These are phyloP conservation scores for Alternaria brassicicola DNA, from an alignment of 2,329 filamentous ascomycete species.

Conservation along the genomic window DNA sequence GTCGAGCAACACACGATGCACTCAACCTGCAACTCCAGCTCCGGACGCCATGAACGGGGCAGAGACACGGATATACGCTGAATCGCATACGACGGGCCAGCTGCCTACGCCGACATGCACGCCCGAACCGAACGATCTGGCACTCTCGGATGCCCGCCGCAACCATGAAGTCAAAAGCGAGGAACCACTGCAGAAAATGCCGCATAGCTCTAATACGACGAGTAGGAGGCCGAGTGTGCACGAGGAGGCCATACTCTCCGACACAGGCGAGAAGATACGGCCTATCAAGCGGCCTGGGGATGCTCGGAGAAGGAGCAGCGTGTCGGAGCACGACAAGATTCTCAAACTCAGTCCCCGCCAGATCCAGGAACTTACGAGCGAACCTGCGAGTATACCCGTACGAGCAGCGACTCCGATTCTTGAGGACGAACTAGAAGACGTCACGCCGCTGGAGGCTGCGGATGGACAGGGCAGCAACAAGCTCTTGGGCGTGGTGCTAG, in stretches of 20 bases:
- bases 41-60: conserved; percentile 40
- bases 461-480: conserved; percentile 24
- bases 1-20: conserved; percentile 20
- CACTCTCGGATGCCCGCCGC: conserved; percentile 16
- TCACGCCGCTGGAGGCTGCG: conserved; percentile 21
- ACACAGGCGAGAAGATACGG: conserved; percentile 40
- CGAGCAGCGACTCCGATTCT: conserved; percentile 50
- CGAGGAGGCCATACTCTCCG: conserved; percentile 43
- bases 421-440: conserved; percentile 41
- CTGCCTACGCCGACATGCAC: conserved; percentile 38
- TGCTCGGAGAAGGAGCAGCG: conserved; percentile 43
- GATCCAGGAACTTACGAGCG: conserved; percentile 61
- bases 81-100: conserved; percentile 27
- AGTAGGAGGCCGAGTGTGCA: conserved; percentile 30
- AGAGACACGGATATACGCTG: conserved; percentile 27
- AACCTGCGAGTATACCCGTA: conserved; percentile 61
- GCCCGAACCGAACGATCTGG: conserved; percentile 35
- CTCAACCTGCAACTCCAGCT: conserved; percentile 13
- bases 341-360: conserved; percentile 61
- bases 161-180: conserved; percentile 14
- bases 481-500: conserved; percentile 30
- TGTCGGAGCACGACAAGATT: conserved; percentile 49
- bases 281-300: conserved; percentile 47
- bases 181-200: conserved; percentile 14
- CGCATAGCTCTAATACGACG: conserved; percentile 21